phyloP scores from a whole-genome alignment of 1,139 yeast genomes.

The Protomyces macrosporus region DNA sequence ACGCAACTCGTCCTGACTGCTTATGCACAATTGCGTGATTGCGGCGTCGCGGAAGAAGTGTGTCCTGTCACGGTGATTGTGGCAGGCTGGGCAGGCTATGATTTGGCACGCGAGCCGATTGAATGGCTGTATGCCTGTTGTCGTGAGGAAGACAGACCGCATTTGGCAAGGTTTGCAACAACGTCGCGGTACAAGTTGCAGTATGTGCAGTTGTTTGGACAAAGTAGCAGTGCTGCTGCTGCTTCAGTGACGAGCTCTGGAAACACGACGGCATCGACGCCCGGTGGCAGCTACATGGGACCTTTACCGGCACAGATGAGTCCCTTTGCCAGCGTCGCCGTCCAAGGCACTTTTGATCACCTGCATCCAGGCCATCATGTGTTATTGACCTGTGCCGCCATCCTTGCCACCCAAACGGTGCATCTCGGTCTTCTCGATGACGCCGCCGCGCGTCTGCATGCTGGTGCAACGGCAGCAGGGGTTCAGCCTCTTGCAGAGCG shows the following conservation, averaged over 20 bases:
- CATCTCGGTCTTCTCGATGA: constrained; percentile 67
- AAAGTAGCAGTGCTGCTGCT: background rate
- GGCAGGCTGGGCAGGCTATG: constrained; percentile 18
- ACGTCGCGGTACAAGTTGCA: background rate
- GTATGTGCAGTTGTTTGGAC: background rate
- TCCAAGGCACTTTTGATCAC: constrained; percentile 98
- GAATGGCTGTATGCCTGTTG: constrained; percentile 2
- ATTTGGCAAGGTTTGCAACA: background rate
- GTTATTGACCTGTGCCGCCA: constrained; percentile 66
- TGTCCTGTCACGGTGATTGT: constrained; percentile 4
- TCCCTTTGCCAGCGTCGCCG: constrained; percentile 43
- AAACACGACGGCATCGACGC: background rate
- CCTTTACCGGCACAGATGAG: background rate
- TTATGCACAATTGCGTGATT: background rate
- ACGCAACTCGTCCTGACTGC: background rate
- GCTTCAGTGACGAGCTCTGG: background rate
- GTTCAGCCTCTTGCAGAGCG: constrained; percentile 45
- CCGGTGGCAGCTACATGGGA: background rate
- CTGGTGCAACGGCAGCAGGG: constrained; percentile 50
- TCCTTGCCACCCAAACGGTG: constrained; percentile 50
- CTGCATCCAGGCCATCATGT: constrained; percentile 93
- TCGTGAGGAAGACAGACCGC: background rate
- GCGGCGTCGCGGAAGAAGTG: background rate
- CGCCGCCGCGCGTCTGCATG: constrained; percentile 64
- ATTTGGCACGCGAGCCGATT: constrained; percentile 10